Percentiles rank a stretch among this genome's conserved stretches.
Conservation (phyloP, 305 asterid genomes). For the Fraxinus baroniana region DNA sequence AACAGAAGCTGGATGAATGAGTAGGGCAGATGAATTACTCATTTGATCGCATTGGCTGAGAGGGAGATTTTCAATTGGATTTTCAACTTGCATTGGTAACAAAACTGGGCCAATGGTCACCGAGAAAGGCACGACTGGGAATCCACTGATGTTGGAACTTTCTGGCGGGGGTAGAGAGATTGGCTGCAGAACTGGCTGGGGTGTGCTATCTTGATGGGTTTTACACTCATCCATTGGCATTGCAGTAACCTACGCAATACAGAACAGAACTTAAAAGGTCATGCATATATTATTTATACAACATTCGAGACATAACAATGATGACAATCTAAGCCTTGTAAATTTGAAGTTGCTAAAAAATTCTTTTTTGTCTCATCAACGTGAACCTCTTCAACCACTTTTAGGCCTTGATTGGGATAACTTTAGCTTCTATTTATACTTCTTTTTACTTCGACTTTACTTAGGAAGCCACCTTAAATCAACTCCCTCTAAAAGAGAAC, state of each 20-base stretch:
- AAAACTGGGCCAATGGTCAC: slow-evolving; percentile 35
- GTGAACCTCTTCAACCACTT: background rate
- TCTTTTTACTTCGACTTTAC: background rate
- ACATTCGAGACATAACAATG: background rate
- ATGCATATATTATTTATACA: background rate
- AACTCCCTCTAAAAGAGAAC: too few species aligned
- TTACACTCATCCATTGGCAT: slow-evolving; percentile 46
- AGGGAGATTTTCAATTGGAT: slow-evolving; percentile 31
- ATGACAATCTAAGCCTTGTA: background rate
- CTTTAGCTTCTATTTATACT: too few species aligned
- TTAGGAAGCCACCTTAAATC: background rate
- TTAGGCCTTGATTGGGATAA: background rate
- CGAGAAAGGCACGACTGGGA: slow-evolving; percentile 49
- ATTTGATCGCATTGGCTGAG: slow-evolving; percentile 25
- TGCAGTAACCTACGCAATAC: slow-evolving; percentile 50
- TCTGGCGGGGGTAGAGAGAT: slow-evolving; percentile 30
- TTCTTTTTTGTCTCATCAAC: background rate
- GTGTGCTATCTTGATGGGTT: slow-evolving; percentile 23
- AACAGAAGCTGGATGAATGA: slow-evolving; percentile 30
- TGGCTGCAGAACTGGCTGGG: slow-evolving; percentile 25
- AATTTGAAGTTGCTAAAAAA: background rate
- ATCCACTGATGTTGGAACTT: slow-evolving; percentile 38
- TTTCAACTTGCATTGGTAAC: slow-evolving; percentile 46
- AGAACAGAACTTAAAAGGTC: slow-evolving; percentile 5
- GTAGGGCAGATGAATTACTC: slow-evolving; percentile 29